Base-by-base conservation (phyloP, 2,329 filamentous ascomycete genomes). In the Fusarium palustre region DNA sequence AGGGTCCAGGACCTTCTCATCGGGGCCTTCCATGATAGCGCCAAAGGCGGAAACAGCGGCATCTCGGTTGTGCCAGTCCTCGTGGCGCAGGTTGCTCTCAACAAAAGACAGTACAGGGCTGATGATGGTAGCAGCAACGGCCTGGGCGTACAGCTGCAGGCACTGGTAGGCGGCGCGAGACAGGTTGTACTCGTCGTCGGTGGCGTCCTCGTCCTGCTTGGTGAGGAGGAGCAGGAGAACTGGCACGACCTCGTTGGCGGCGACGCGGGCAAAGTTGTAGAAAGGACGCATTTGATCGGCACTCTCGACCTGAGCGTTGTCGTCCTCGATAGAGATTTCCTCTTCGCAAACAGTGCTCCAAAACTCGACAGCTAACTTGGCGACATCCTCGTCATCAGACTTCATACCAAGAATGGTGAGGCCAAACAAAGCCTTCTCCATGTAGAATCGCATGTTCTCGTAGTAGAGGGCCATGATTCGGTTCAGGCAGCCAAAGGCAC, bases 291-390 rank as follows among this genome's bases (percentile, higher is more conserved):
- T 88, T 81, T 97, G 92, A 59, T 93, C 90, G 20, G 91, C 89
- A 76, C 89, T 93, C 76, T 97, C 93, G 62, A 86, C 82, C 79
- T 86, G 77, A 30, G 90, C 87, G 80, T 99, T 99, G 81, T 99
- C 96, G 77, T 99, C 96, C 78, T 99, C 96, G 76, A 99, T 98
- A 70, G 91, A 91, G 75, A 97, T 95, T 81, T 99, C 96, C 82
- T 99, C 96, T 80, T 99, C 96, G 81, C 96, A 99, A 49, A 99
- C 96, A n/a, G 96, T 97, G 85, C 95, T 98, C 96, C 96, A 99
- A 84, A 99, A 99, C 80, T 99, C 96, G 72, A 99, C 94, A 38
- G 96, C 96, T 59, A 99, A 87, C 87, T 99, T 99, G 67, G 96
- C 92, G 55, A 99, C 96, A 79, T 99, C 96, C 81, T 99, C 96